Conservation (phyloP, 1,284 basidiomycete species). For the Chalciporus sp. region DNA sequence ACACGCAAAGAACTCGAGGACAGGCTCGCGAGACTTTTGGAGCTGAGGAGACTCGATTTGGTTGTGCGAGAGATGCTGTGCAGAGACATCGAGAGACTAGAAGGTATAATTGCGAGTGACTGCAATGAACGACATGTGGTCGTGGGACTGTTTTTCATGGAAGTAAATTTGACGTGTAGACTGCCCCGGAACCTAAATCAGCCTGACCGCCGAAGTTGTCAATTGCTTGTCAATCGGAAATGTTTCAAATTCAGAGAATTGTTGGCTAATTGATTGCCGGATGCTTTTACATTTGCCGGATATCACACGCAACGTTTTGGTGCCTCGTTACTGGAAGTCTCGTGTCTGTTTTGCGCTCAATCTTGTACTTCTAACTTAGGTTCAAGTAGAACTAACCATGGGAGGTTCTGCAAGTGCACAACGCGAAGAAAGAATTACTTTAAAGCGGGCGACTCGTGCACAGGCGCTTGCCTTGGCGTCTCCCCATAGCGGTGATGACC, state of each 20-base stretch:
- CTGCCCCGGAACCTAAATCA: no score
- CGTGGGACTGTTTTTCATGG: background rate
- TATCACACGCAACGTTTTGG: no score
- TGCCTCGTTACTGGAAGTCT: no score
- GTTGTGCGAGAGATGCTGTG: conserved; percentile 50
- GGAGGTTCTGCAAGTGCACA: conserved; percentile 15
- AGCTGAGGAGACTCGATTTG: conserved; percentile 49
- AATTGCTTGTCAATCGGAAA: no score
- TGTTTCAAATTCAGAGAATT: no score
- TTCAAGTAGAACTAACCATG: conserved; percentile 9
- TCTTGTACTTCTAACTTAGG: no score
- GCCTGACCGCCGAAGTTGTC: no score
- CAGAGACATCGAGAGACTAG: conserved; percentile 8
- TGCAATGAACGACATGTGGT: background rate
- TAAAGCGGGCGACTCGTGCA: conserved; percentile 24
- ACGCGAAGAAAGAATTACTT: conserved; percentile 23
- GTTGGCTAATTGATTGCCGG: no score
- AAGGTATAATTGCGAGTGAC: no score
- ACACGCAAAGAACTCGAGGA: conserved; percentile 33
- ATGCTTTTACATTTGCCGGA: no score
- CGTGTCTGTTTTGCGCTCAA: no score
- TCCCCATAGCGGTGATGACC: conserved; percentile 16
- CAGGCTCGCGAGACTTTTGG: conserved; percentile 38
- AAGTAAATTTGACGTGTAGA: no score
- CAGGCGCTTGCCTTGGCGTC: conserved; percentile 25